phyloP scores from a whole-genome alignment of 2,329 filamentous ascomycete genomes.

The Volutella citrinella region DNA sequence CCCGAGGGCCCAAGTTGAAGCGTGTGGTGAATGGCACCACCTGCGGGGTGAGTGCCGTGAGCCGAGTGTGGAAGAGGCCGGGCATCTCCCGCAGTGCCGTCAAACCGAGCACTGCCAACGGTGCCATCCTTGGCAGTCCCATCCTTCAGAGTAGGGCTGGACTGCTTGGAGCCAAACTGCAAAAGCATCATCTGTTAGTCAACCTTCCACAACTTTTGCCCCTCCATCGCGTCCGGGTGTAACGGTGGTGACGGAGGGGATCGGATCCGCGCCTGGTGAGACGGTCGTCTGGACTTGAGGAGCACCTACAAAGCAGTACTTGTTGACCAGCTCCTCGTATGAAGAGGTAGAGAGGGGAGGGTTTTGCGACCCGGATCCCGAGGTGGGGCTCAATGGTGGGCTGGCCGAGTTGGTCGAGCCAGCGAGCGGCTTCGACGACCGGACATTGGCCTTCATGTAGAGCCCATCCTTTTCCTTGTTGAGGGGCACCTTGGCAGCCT shows the following conservation, averaged over 20 bases:
- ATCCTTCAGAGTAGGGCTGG: conserved; percentile 48
- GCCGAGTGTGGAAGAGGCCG: conserved; percentile 13
- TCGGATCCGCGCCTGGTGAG: too few species aligned
- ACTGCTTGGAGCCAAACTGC: conserved; percentile 62
- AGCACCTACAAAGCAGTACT: conserved; percentile 99
- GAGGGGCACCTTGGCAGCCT: conserved; percentile 63
- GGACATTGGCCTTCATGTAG: conserved; percentile 50
- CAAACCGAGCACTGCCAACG: conserved; percentile 26
- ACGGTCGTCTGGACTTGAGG: conserved; percentile 33
- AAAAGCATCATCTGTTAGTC: too few species aligned
- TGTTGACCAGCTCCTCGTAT: conserved; percentile 96
- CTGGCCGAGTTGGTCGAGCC: conserved; percentile 25
- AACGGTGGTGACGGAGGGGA: too few species aligned
- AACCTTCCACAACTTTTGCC: too few species aligned
- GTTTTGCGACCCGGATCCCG: conserved; percentile 50
- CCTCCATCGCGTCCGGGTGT: conserved; percentile 21
- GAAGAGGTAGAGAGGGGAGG: conserved; percentile 74
- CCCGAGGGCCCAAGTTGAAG: conserved; percentile 24
- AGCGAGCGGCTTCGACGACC: conserved; percentile 19
- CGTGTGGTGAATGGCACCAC: conserved; percentile 42
- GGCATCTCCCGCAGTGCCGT: conserved; percentile 8
- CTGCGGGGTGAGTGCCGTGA: conserved; percentile 26
- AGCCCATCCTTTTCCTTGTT: conserved; percentile 58
- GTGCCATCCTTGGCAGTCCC: conserved; percentile 42
- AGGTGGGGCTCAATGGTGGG: conserved; percentile 19